Conservation (phyloP, 495 filamentous ascomycete species). For the Aspergillus kassunensis region DNA sequence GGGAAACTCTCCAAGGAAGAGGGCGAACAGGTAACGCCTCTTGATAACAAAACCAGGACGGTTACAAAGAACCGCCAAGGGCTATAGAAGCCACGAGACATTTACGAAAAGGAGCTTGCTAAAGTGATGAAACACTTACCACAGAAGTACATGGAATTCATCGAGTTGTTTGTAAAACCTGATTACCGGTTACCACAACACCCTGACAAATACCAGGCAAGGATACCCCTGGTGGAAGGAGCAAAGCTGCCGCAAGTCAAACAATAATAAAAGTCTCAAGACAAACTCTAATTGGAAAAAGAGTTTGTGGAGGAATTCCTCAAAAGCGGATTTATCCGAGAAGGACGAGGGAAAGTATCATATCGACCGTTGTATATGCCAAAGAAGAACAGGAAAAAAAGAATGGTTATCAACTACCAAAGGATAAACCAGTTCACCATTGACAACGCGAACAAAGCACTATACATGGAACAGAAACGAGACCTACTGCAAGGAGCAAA, state of each 20-base stretch:
- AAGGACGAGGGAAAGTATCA: neutral
- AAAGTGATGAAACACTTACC: neutral
- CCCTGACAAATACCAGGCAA: neutral
- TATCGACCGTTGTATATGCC: neutral
- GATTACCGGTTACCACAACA: neutral
- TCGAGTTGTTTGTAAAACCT: neutral
- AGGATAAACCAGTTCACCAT: neutral
- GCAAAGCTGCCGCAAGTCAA: neutral
- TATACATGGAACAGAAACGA: neutral
- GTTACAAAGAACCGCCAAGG: too few species aligned
- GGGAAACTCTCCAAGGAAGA: too few species aligned
- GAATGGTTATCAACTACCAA: neutral
- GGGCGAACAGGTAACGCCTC: too few species aligned
- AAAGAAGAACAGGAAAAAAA: neutral
- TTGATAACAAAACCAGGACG: too few species aligned
- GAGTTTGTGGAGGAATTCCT: neutral
- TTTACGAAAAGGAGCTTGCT: neutral
- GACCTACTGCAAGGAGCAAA: too few species aligned
- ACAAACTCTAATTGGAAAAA: neutral
- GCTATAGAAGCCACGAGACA: neutral
- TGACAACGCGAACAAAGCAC: neutral
- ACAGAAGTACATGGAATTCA: neutral
- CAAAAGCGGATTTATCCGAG: neutral
- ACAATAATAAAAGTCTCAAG: neutral
- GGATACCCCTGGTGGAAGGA: neutral